These are phyloP conservation scores for Plasmodium malariae DNA, from an alignment of 169 alveolate species.

Conservation along the genomic window DNA sequence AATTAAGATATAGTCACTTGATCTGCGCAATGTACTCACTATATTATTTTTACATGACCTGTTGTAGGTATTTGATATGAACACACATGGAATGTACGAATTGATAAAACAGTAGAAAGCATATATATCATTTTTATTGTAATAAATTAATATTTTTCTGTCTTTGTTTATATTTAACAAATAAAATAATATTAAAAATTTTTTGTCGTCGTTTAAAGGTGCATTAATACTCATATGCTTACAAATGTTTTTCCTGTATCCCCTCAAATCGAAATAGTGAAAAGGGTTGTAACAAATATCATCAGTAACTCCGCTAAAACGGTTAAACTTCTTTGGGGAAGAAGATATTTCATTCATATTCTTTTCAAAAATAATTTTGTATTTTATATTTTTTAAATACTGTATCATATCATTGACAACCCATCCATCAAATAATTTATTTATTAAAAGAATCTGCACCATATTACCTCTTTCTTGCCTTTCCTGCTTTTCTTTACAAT, in stretches of 20 bases:
- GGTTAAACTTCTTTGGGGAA: neutral
- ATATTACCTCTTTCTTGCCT: conserved; percentile 6
- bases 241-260: conserved; percentile 19
- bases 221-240: conserved; percentile 45
- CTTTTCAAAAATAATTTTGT: conserved; percentile 4
- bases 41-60: conserved; percentile 21
- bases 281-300: neutral
- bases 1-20: conserved; percentile 50
- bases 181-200: conserved; percentile 50
- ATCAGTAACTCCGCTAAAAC: too few relatives aligned
- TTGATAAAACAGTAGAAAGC: conserved; percentile 39
- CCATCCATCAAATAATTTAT: conserved; percentile 62
- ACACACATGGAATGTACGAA: conserved; percentile 67
- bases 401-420: conserved; percentile 29
- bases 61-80: conserved; percentile 27
- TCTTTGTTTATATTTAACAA: conserved; percentile 22
- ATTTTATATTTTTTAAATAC: conserved; percentile 32
- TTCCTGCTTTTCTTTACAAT: conserved; percentile 47
- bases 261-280: conserved; percentile 17
- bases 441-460: conserved; percentile 27
- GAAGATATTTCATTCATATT: neutral
- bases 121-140: conserved; percentile 57
- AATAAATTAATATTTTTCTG: conserved; percentile 61
- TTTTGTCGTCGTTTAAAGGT: conserved; percentile 71
- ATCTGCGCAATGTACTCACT: conserved; percentile 18